phyloP scores from a whole-genome alignment of 345 rosid species.

The Syzygium oleosum region DNA sequence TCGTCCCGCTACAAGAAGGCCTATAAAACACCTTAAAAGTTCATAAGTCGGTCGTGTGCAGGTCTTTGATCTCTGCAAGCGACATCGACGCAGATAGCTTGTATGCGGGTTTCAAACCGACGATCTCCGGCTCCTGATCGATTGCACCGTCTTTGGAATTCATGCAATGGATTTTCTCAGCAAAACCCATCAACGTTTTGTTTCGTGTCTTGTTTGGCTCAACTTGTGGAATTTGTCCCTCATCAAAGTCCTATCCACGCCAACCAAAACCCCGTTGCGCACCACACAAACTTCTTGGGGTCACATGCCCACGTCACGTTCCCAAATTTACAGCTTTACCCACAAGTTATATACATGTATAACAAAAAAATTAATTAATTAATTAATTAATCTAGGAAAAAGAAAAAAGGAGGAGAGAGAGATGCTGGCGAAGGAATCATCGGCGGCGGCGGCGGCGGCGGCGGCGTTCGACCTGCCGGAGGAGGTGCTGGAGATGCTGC shows the following conservation, averaged over 20 bases:
- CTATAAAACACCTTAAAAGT: too few relatives aligned
- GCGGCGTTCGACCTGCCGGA: conserved; percentile 69
- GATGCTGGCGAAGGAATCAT: conserved; percentile 34
- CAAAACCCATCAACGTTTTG: not conserved
- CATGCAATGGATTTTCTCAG: not conserved
- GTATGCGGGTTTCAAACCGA: not conserved
- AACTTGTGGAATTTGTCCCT: not conserved
- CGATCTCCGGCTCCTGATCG: rapidly evolving
- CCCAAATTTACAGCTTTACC: not conserved
- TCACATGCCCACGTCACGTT: not conserved
- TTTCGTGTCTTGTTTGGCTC: not conserved
- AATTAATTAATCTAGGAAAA: not conserved
- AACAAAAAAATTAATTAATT: not conserved
- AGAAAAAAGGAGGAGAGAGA: not conserved
- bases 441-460: conserved; percentile 6
- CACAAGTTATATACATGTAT: not conserved
- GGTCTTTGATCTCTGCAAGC: too few relatives aligned
- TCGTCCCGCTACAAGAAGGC: too few relatives aligned
- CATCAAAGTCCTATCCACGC: not conserved
- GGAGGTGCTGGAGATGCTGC: conserved; percentile 57
- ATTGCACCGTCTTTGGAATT: not conserved
- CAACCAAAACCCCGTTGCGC: not conserved
- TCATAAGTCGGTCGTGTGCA: too few relatives aligned
- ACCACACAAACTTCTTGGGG: not conserved
- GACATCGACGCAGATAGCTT: too few relatives aligned